A percentile compares a stretch with the other conserved stretches of the same genome.
These are phyloP conservation scores for Globisporangium megalacanthum DNA, from an alignment of 352 stramenopile species.

Conservation along the genomic window DNA sequence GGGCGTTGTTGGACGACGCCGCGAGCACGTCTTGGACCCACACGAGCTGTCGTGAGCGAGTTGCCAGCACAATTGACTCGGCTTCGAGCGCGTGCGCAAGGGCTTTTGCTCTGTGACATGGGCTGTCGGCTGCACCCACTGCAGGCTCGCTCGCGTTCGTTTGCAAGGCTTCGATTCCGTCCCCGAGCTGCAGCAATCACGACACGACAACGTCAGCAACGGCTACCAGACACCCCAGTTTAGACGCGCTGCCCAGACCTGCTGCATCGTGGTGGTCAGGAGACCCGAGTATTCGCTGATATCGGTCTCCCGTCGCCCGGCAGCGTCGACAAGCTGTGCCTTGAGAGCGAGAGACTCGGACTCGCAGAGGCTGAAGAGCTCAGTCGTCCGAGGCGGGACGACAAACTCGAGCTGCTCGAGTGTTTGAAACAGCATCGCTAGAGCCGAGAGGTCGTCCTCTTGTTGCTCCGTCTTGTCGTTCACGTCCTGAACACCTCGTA, in stretches of 20 bases:
- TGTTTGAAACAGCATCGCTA: conserved; percentile 34
- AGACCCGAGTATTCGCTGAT: conserved; percentile 23
- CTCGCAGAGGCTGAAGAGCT: conserved; percentile 31
- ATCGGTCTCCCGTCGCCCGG: conserved; percentile 23
- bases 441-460: conserved; percentile 40
- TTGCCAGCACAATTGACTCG: conserved; percentile 20
- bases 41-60: conserved; percentile 22
- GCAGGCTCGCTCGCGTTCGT: conserved; percentile 23
- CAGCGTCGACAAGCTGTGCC: conserved; percentile 22
- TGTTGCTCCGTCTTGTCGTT: conserved; percentile 39
- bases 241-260: conserved; percentile 3
- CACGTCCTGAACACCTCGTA: conserved; percentile 25
- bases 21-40: conserved; percentile 37
- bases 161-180: conserved; percentile 21
- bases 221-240: not conserved
- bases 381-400: conserved; percentile 19
- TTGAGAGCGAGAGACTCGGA: conserved; percentile 43
- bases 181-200: not conserved
- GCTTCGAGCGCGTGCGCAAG: conserved; percentile 20
- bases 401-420: conserved; percentile 28
- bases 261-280: conserved; percentile 15
- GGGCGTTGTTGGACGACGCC: conserved; percentile 24
- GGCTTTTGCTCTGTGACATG: conserved; percentile 25
- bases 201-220: not conserved
- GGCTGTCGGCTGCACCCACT: conserved; percentile 24